A percentile compares a stretch with the other conserved stretches of the same genome.
Conservation (phyloP, 1,284 basidiomycete genomes). For the Clitocybe nebularis region DNA sequence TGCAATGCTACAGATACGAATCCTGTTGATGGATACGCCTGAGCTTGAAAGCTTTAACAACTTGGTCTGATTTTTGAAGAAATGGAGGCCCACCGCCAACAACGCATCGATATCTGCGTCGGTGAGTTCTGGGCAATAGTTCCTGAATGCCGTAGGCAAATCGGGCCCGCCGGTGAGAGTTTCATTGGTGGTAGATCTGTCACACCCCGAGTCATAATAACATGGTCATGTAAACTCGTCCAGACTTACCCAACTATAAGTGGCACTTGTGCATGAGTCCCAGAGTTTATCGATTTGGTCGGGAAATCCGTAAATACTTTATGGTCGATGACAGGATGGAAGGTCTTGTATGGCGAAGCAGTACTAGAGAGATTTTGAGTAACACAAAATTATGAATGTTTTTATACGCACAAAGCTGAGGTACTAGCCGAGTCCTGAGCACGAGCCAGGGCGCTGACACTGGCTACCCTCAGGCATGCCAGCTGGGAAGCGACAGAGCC, state of each 20-base stretch:
- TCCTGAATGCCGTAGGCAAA: slow-evolving; percentile 31
- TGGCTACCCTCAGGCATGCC: slow-evolving; percentile 44
- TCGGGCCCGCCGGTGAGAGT: slow-evolving; percentile 38
- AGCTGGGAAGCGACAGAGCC: slow-evolving; percentile 34
- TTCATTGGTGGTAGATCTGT: slow-evolving; percentile 54
- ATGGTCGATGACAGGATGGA: slow-evolving; percentile 45
- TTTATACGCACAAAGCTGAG: slow-evolving; percentile 24
- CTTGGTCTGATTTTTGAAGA: background rate
- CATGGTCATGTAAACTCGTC: background rate
- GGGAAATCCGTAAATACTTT: slow-evolving; percentile 45
- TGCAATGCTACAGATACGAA: slow-evolving; percentile 38
- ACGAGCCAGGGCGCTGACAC: slow-evolving; percentile 44
- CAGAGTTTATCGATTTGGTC: slow-evolving; percentile 38
- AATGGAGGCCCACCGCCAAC: slow-evolving; percentile 25
- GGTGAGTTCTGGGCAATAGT: slow-evolving; percentile 42
- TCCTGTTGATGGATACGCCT: slow-evolving; percentile 31
- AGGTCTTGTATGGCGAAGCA: slow-evolving; percentile 36
- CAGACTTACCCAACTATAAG: slow-evolving; percentile 53
- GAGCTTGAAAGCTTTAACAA: background rate
- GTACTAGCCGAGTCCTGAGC: slow-evolving; percentile 48
- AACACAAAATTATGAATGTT: too few species aligned
- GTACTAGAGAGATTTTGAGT: slow-evolving; percentile 19
- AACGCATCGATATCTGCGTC: slow-evolving; percentile 34
- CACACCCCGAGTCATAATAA: background rate
- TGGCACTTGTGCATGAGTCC: slow-evolving; percentile 46